Base-by-base conservation (phyloP, 108 stramenopile genomes). In the Licmophora abbreviata region DNA sequence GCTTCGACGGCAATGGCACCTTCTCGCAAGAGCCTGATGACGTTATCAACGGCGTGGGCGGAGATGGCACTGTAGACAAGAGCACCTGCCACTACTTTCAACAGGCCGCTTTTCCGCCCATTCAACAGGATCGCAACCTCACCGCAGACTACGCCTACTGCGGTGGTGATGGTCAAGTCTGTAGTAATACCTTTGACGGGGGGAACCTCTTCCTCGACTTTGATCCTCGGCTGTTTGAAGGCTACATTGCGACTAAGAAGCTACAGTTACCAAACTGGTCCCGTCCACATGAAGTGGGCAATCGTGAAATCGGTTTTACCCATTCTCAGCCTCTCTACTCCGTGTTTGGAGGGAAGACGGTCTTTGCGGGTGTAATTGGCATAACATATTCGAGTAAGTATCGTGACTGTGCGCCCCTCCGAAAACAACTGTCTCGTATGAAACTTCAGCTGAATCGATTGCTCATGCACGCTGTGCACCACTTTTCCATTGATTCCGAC, bases 311-410 rank as follows among this genome's bases (percentile, higher is more conserved):
- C 20, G 74, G 74, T 11, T 56, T 75, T 22, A 69, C 68, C 10
- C 60, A 57, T 37, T 21, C 60, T 0, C 12, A 47, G 2, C 74
- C 74, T 3, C 25, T 75, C 18, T 75, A 70, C 34, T 35, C 36
- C 5, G 40, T 27, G 6, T 56, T 63, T 20, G 48, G 44, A 3
- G 22, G 12, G 10, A 43, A 30, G 14, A 59, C 62, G 26, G 44
- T 69, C 17, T 75, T 75, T 59, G 41, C 37, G 6, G 74, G 74
- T 4, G 74, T 75, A 2, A n/a, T 18, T 75, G 21, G 64, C 64
- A 14, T 44, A 70, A 32, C 68, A 75, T 52, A 59, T 64, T 35
- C 58, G 54, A 37, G 44, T 63, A 18, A 30, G 52, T 45, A 22
- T 6, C 26, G 29, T 29, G 4, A 26, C 44, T 2, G 21, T 15